These are phyloP conservation scores for Globisporangium irregulare DNA, from an alignment of 352 stramenopile species.

Conservation along the genomic window DNA sequence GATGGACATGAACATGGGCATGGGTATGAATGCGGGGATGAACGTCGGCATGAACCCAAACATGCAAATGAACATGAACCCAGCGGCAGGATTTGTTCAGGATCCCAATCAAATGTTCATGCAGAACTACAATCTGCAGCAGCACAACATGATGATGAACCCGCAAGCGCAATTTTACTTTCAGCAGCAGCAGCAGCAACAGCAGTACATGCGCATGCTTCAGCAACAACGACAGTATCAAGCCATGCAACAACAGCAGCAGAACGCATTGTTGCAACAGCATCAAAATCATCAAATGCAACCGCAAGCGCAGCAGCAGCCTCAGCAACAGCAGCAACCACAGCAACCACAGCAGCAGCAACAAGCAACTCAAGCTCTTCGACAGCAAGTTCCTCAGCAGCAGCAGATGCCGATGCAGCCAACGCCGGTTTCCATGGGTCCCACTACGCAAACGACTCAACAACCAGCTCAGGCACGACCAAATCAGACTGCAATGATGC, in stretches of 20 bases:
- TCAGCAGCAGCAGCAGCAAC: constrained; percentile 69
- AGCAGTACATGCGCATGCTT: constrained; percentile 77
- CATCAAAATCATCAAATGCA: constrained; percentile 25
- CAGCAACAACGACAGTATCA: constrained; percentile 42
- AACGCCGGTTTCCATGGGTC: constrained; percentile 18
- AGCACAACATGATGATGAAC: constrained; percentile 79
- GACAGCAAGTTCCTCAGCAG: constrained; percentile 14
- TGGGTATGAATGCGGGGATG: constrained; percentile 28
- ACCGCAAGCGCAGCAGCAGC: constrained; percentile 23
- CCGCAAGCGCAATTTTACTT: constrained; percentile 63
- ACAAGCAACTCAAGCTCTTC: constrained; percentile 13
- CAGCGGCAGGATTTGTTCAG: constrained; percentile 29
- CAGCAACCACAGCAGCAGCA: constrained; percentile 26
- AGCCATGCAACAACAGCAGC: constrained; percentile 43
- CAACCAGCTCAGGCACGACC: constrained; percentile 16
- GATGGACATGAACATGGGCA: constrained; percentile 40
- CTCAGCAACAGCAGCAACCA: constrained; percentile 8
- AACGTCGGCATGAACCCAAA: constrained; percentile 52
- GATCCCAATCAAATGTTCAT: constrained; percentile 71
- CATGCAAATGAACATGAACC: constrained; percentile 55
- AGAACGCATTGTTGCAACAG: constrained; percentile 37
- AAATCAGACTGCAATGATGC: constrained; percentile 7
- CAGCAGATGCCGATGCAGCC: constrained; percentile 10
- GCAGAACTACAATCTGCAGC: constrained; percentile 63
- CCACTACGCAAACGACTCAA: constrained; percentile 21